Evolutionary conservation across 768 basidiomycete species (phyloP).

Genomic region (Pleurotus tuoliensis): DNA sequence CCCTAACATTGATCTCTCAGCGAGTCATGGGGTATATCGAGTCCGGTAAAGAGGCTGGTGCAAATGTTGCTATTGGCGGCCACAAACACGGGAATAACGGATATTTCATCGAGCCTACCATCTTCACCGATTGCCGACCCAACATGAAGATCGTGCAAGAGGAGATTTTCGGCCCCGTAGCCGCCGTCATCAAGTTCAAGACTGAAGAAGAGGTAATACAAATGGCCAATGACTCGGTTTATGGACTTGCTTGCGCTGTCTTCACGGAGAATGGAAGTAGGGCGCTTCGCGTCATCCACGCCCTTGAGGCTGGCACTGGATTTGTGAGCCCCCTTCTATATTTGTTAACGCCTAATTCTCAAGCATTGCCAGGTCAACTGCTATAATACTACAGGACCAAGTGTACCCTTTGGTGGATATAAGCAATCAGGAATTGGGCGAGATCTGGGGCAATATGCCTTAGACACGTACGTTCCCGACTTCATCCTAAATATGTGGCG

Average conservation of each 20-base stretch:
- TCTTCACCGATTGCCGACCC: constrained; percentile 58
- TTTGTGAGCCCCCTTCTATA: constrained; percentile 33
- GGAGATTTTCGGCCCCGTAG: constrained; percentile 78
- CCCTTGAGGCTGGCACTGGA: constrained; percentile 34
- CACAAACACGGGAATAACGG: constrained; percentile 55
- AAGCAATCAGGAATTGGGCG: constrained; percentile 60
- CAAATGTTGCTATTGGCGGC: constrained; percentile 60
- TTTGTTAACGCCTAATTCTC: neutral
- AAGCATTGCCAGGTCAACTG: constrained; percentile 29
- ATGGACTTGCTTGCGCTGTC: constrained; percentile 17
- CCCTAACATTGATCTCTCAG: constrained; percentile 25
- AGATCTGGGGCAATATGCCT: constrained; percentile 56
- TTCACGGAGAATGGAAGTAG: constrained; percentile 18
- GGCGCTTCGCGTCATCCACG: constrained; percentile 20
- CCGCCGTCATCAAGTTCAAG: constrained; percentile 68
- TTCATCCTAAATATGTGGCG: neutral
- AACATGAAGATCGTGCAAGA: constrained; percentile 68
- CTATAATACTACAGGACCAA: constrained; percentile 30
- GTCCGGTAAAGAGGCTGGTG: constrained; percentile 69
- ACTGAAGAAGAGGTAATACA: constrained; percentile 35
- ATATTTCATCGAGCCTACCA: constrained; percentile 67
- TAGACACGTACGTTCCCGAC: constrained; percentile 31
- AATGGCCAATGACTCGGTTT: constrained; percentile 17
- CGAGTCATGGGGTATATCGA: constrained; percentile 72
- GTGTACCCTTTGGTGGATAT: constrained; percentile 61